Conservation (phyloP, 208 protist species). For the Wallacemonas sp. region DNA sequence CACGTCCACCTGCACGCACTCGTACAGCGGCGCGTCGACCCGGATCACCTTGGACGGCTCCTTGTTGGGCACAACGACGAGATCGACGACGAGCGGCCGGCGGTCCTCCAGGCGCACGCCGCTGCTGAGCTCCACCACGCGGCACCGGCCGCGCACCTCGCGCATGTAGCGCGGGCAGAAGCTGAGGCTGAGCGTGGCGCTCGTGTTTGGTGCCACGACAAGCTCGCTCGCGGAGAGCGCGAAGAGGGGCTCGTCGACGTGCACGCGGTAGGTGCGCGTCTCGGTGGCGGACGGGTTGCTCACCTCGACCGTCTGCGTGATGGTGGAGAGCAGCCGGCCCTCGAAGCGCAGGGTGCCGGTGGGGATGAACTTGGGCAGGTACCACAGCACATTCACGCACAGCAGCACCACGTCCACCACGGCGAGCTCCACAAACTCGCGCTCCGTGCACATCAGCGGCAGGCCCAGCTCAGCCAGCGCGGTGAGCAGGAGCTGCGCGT, state of each 20-base stretch:
- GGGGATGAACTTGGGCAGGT: constrained; percentile 82
- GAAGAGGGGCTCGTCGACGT: constrained; percentile 71
- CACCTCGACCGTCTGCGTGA: constrained; percentile 81
- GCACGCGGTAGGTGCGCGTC: constrained; percentile 73
- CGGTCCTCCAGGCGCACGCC: constrained; percentile 51
- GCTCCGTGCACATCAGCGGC: constrained; percentile 28
- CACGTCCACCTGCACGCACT: constrained; percentile 65
- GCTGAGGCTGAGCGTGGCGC: constrained; percentile 49
- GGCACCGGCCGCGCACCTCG: constrained; percentile 53
- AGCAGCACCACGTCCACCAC: constrained; percentile 79
- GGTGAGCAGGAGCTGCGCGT: constrained; percentile 53
- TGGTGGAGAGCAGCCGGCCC: constrained; percentile 74
- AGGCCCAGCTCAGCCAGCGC: constrained; percentile 57
- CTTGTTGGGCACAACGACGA: constrained; percentile 62
- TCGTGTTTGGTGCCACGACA: constrained; percentile 55
- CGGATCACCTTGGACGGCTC: constrained; percentile 70
- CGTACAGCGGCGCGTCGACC: constrained; percentile 81
- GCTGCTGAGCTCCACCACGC: constrained; percentile 63
- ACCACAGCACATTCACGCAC: constrained; percentile 71
- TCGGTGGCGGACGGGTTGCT: constrained; percentile 65
- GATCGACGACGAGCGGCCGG: constrained; percentile 66
- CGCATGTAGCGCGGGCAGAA: constrained; percentile 76
- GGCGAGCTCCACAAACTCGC: constrained; percentile 58
- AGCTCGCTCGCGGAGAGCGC: constrained; percentile 49
- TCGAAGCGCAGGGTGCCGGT: constrained; percentile 69